Evolutionary conservation across 2,329 filamentous ascomycete species (phyloP), one percentile per base, ranked within the genome.

Genomic region (Sclerotiophoma versabilis): DNA sequence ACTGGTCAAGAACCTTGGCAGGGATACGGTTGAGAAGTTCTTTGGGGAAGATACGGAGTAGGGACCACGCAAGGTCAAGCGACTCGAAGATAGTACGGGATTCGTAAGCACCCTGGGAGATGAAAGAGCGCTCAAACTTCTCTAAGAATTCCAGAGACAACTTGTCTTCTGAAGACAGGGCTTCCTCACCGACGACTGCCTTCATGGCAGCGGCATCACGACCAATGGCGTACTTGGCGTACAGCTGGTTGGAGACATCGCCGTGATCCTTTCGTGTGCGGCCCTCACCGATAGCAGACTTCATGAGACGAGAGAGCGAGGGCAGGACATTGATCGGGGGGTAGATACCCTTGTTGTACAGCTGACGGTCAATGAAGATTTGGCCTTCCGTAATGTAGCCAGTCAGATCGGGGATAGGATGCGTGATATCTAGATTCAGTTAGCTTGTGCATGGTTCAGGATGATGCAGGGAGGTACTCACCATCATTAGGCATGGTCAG

Each of bases 311-410:
- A 20, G 95, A 99, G 32, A 99, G 89, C 41, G 95, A 99, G 20
- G 95, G 95, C 58, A 99, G 83, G 62, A 99, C 95, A 81, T 99
- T 99, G 83, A 99, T 99, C 17, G 95, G 95, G 47, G 95, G 95
- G 83, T 96, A 97, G 80, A 99, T 88, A 80, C 93, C 93, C 82
- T 95, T 95, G 85, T 99, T 99, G 83, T 92, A 77, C 47, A 99
- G 83, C 73, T 90, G 87, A 80, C 93, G 92, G 78, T 99, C 95
- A 71, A 99, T 86, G 80, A 96, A 98, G 74, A 99, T 97, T 79
- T 99, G 95, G 34, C 95, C 96, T 81, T 99, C 95, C 17, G 95
- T 99, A 75, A 99, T 99, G 81, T 98, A 99, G 51, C 95, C 95
- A 60, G 95, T 99, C 81, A 99, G 83, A 83, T 99, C 95, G 61